Evolutionary conservation across 2,329 filamentous ascomycete genomes (phyloP).

Genomic region (Botrytis tulipae): DNA sequence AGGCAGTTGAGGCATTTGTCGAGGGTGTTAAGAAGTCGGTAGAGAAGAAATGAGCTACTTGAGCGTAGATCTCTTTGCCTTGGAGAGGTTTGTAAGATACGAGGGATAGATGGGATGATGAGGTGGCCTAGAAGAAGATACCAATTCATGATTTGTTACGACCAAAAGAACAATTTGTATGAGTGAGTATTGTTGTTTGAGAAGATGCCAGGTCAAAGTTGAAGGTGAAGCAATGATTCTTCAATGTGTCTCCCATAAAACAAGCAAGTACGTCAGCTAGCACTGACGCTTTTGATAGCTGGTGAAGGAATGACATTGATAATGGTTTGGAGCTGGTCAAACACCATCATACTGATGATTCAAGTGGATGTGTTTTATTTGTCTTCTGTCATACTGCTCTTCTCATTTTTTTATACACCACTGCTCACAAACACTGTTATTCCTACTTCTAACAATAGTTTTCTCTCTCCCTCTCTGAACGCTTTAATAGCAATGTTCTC

Average conservation of each 20-base stretch:
- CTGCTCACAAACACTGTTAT: background rate
- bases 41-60: conserved; percentile 48
- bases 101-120: background rate
- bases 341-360: background rate
- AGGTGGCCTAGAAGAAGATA: background rate
- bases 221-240: background rate
- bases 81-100: conserved; percentile 4
- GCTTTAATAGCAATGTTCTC: background rate
- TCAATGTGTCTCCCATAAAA: background rate
- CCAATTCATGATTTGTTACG: conserved; percentile 14
- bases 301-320: background rate
- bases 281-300: background rate
- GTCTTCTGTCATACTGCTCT: background rate
- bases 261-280: background rate
- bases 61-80: background rate
- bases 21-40: conserved; percentile 82
- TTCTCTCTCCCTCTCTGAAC: background rate
- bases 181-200: conserved; percentile 14
- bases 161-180: conserved; percentile 26
- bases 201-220: background rate
- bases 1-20: conserved; percentile 88
- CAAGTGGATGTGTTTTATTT: background rate
- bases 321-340: background rate
- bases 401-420: background rate
- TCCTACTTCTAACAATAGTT: background rate